phyloP scores from a whole-genome alignment of 2,329 filamentous ascomycete species.

The Leptosphaerulina australis region DNA sequence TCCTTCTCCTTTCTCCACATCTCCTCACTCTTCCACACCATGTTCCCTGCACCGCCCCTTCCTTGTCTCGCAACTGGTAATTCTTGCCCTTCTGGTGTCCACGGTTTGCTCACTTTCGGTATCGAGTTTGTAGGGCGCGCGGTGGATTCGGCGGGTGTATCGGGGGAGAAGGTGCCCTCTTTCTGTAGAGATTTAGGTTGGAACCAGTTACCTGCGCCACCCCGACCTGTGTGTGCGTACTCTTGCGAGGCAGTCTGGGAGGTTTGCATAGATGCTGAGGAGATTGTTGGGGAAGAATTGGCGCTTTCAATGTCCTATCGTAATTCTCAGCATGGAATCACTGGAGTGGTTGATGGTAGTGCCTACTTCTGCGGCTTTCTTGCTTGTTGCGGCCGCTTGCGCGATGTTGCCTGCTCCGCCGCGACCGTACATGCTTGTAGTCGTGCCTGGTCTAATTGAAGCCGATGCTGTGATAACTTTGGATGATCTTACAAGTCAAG shows the following conservation, averaged over 20 bases:
- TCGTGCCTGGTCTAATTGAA: too few species aligned
- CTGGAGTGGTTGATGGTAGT: too few species aligned
- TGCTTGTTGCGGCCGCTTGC: slow-evolving; percentile 42
- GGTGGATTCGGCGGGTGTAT: slow-evolving; percentile 34
- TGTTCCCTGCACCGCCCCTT: slow-evolving; percentile 56
- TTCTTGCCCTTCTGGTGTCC: slow-evolving; percentile 43
- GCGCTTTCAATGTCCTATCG: slow-evolving; percentile 51
- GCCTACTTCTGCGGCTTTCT: slow-evolving; percentile 39
- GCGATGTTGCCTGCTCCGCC: slow-evolving; percentile 56
- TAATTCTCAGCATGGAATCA: not conserved
- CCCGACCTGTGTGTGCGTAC: slow-evolving; percentile 54
- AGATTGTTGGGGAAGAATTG: slow-evolving; percentile 24
- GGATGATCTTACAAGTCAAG: not conserved
- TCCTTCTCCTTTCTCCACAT: slow-evolving; percentile 37
- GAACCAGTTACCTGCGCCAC: slow-evolving; percentile 57
- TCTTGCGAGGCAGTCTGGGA: slow-evolving; percentile 37
- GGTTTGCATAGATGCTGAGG: slow-evolving; percentile 20
- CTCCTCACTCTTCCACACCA: slow-evolving; percentile 50
- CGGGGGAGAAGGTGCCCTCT: slow-evolving; percentile 47
- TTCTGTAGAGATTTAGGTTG: slow-evolving; percentile 49
- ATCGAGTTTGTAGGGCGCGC: slow-evolving; percentile 34
- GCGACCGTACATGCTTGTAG: slow-evolving; percentile 47
- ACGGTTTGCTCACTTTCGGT: slow-evolving; percentile 41
- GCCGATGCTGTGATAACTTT: too few species aligned
- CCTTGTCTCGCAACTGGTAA: slow-evolving; percentile 47